A percentile compares a stretch with the other conserved stretches of the same genome.
Conservation (phyloP, 768 basidiomycete genomes). For the Flagelloscypha sp. region DNA sequence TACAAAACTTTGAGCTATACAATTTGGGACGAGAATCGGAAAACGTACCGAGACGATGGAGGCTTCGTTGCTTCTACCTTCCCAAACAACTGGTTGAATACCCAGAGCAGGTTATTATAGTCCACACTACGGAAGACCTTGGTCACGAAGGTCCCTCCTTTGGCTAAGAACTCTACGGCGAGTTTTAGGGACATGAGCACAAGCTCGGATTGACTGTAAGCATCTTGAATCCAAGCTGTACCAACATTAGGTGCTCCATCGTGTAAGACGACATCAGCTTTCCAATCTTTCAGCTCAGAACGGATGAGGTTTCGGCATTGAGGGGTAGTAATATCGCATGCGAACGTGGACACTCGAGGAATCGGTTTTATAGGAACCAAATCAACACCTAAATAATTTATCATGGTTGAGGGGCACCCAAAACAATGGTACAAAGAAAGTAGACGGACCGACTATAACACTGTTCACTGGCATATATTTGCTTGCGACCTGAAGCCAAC, state of each 20-base stretch:
- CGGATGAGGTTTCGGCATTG: constrained; percentile 85
- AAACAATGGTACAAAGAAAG: constrained; percentile 1
- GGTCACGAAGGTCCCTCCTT: constrained; percentile 93
- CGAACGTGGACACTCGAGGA: constrained; percentile 84
- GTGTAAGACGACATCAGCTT: constrained; percentile 95
- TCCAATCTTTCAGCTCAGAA: constrained; percentile 93
- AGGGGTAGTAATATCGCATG: constrained; percentile 88
- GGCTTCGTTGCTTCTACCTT: constrained; percentile 99
- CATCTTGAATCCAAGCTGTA: constrained; percentile 98
- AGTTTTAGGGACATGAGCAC: constrained; percentile 93
- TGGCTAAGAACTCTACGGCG: constrained; percentile 87
- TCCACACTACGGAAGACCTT: constrained; percentile 98
- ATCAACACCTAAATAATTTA: constrained; percentile 67
- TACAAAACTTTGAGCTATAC: constrained; percentile 20
- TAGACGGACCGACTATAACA: constrained; percentile 72
- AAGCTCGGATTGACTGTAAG: constrained; percentile 93
- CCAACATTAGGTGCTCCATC: constrained; percentile 99
- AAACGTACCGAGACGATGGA: constrained; percentile 79
- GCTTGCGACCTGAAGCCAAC: constrained; percentile 97
- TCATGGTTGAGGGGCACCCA: constrained; percentile 11
- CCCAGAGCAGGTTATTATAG: constrained; percentile 98
- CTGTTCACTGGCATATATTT: constrained; percentile 95
- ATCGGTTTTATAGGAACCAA: constrained; percentile 94
- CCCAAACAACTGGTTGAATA: constrained; percentile 91
- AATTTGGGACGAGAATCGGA: not conserved